Evolutionary conservation across 2,329 filamentous ascomycete species (phyloP).

Genomic region (Ascochyta clinopodiicola): DNA sequence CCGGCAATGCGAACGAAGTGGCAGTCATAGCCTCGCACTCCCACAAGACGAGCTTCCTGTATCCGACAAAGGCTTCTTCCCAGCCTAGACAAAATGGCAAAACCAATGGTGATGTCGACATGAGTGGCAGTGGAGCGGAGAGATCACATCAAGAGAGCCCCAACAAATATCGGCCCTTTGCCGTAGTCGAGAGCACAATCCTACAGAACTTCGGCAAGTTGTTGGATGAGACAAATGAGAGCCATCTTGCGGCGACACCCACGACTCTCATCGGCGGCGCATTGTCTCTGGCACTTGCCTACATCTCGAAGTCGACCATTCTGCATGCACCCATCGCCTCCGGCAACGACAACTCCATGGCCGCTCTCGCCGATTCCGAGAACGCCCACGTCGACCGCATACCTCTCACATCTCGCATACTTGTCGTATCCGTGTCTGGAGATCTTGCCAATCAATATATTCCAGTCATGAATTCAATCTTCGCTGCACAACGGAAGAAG

Average conservation of each 20-base stretch:
- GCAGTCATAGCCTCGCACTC: conserved; percentile 90
- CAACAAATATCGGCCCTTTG: conserved; percentile 95
- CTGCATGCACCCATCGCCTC: conserved; percentile 46
- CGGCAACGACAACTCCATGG: conserved; percentile 53
- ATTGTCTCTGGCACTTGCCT: conserved; percentile 83
- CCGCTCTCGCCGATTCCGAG: conserved; percentile 53
- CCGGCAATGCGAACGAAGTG: conserved; percentile 91
- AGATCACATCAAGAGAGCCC: conserved; percentile 55
- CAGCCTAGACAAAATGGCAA: conserved; percentile 23
- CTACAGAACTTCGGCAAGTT: conserved; percentile 76
- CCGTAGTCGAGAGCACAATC: conserved; percentile 82
- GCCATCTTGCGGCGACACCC: conserved; percentile 69
- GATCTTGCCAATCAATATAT: conserved; percentile 92
- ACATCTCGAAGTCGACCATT: conserved; percentile 84
- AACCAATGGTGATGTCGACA: conserved; percentile 36
- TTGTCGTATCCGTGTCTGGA: conserved; percentile 88
- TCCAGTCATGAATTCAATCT: conserved; percentile 97
- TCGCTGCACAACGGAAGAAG: conserved; percentile 85
- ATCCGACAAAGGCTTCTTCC: conserved; percentile 63
- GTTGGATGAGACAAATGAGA: conserved; percentile 68
- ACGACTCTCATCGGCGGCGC: conserved; percentile 92
- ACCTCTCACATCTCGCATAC: conserved; percentile 78
- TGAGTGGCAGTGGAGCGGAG: conserved; percentile 32
- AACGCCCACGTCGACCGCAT: conserved; percentile 45
- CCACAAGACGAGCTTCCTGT: conserved; percentile 87